phyloP scores from a whole-genome alignment of 2,329 filamentous ascomycete genomes.

The Phaeosphaeria sp. region DNA sequence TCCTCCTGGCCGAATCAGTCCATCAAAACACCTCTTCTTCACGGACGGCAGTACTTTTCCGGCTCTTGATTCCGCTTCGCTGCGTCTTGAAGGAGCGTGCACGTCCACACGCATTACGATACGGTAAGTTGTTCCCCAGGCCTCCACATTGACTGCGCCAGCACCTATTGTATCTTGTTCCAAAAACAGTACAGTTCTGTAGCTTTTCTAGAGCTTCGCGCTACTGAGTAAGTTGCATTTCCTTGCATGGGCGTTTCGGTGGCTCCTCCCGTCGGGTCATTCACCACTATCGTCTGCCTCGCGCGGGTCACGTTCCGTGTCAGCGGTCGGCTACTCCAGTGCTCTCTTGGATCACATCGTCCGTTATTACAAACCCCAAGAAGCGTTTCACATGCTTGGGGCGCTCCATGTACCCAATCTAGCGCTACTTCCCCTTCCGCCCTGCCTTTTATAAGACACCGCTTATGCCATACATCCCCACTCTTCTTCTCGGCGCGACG shows the following conservation, averaged over 20 bases:
- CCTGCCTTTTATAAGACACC: constrained; percentile 42
- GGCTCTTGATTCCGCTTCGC: constrained; percentile 26
- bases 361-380: constrained; percentile 37
- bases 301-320: constrained; percentile 41
- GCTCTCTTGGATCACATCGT: constrained; percentile 29
- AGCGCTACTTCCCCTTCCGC: constrained; percentile 40
- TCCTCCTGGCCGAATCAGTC: constrained; percentile 47
- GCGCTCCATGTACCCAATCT: constrained; percentile 24
- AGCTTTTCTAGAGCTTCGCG: constrained; percentile 22
- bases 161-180: constrained; percentile 10
- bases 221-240: constrained; percentile 40
- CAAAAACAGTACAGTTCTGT: constrained; percentile 15
- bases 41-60: constrained; percentile 37
- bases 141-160: constrained; percentile 35
- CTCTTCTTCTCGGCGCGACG: constrained; percentile 18
- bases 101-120: constrained; percentile 15
- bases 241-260: constrained; percentile 25
- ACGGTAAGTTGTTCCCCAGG: constrained; percentile 31
- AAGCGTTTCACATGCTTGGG: constrained; percentile 43
- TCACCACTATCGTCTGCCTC: constrained; percentile 31
- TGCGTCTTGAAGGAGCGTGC: constrained; percentile 11
- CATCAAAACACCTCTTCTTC: constrained; percentile 19
- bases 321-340: constrained; percentile 35
- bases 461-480: constrained; percentile 16
- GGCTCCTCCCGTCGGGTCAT: constrained; percentile 30